Conservation (phyloP, 2,329 filamentous ascomycete genomes). For the Mariannaea sp. region DNA sequence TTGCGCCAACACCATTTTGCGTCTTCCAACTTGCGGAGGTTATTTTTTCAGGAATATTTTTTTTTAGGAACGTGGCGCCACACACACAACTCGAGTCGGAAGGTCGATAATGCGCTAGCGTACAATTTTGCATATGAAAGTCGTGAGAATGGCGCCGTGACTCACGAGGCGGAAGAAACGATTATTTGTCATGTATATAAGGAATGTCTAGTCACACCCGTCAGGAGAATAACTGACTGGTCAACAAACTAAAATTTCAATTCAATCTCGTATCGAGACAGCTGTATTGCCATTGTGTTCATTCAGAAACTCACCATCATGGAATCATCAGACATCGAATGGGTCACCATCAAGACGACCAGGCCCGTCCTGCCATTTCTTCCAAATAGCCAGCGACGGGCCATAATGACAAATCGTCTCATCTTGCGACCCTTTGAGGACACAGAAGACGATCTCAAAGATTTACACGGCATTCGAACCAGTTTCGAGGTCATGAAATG, state of each 20-base stretch:
- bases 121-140: conserved; percentile 11
- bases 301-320: conserved; percentile 18
- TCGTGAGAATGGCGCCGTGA: neutral
- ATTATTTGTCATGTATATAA: too few relatives aligned
- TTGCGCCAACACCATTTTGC: too few relatives aligned
- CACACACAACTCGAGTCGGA: neutral
- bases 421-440: conserved; percentile 55
- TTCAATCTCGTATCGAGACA: too few relatives aligned
- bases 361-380: conserved; percentile 51
- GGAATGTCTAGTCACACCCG: too few relatives aligned
- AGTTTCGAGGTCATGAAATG: conserved; percentile 67
- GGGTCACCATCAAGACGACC: conserved; percentile 53
- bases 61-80: conserved; percentile 3
- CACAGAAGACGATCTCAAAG: conserved; percentile 53
- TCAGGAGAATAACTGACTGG: too few relatives aligned
- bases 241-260: too few relatives aligned
- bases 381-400: conserved; percentile 43
- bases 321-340: conserved; percentile 34
- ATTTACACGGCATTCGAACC: conserved; percentile 57
- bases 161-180: too few relatives aligned
- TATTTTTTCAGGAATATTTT: neutral
- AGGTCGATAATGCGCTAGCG: neutral
- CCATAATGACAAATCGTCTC: conserved; percentile 58
- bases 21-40: too few relatives aligned
- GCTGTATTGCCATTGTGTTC: too few relatives aligned